These are phyloP conservation scores for Populus simonii DNA, from an alignment of 345 rosid genomes.

Conservation along the genomic window DNA sequence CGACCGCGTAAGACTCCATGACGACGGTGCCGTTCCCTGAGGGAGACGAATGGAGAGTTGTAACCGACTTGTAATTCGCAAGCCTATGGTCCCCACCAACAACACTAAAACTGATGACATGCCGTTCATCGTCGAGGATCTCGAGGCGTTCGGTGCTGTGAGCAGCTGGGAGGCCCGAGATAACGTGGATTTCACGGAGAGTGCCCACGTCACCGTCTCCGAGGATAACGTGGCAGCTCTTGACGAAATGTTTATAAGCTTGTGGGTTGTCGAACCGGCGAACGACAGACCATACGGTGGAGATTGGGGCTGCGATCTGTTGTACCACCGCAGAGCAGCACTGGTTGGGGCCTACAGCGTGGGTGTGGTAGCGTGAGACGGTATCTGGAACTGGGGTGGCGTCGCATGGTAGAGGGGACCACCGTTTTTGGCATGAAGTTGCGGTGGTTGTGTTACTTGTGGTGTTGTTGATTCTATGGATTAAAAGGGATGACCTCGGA, in stretches of 20 bases:
- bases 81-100: conserved; percentile 40
- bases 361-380: conserved; percentile 23
- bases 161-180: conserved; percentile 35
- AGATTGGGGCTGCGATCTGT: conserved; percentile 34
- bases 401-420: conserved; percentile 25
- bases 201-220: conserved; percentile 34
- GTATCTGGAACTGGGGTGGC: conserved; percentile 17
- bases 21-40: conserved; percentile 37
- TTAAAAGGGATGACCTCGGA: conserved; percentile 29
- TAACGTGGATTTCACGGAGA: conserved; percentile 33
- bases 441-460: neutral
- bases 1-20: conserved; percentile 50
- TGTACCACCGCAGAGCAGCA: conserved; percentile 31
- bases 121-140: conserved; percentile 39
- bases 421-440: conserved; percentile 21
- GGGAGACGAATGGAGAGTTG: conserved; percentile 26
- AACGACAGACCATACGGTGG: conserved; percentile 35
- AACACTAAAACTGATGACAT: conserved; percentile 33
- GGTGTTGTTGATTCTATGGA: conserved; percentile 28
- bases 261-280: conserved; percentile 36
- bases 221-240: conserved; percentile 32
- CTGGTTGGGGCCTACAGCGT: conserved; percentile 31
- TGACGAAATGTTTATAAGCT: conserved; percentile 33
- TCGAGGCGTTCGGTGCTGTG: conserved; percentile 34
- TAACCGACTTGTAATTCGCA: conserved; percentile 36